These are phyloP conservation scores for Entoloma clypeatum DNA, from an alignment of 1,284 basidiomycete genomes.

Conservation along the genomic window DNA sequence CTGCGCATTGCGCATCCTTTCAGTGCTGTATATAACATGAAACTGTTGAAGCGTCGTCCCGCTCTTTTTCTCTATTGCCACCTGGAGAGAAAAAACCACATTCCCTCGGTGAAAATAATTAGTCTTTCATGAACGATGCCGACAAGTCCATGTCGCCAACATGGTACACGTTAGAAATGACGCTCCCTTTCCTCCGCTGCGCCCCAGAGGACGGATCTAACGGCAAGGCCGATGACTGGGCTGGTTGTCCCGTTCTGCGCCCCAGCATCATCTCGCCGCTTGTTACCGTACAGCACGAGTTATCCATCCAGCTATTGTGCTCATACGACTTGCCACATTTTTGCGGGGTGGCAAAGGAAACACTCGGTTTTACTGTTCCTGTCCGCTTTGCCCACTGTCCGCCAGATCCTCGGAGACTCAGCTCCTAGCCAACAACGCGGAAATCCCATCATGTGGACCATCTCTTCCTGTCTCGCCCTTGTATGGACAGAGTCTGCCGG, in stretches of 20 bases:
- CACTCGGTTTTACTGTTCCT: constrained; percentile 45
- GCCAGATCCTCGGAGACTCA: constrained; percentile 22
- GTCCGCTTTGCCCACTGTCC: constrained; percentile 45
- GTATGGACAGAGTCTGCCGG: constrained; percentile 49
- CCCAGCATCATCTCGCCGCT: constrained; percentile 50
- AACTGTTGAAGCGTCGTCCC: constrained; percentile 26
- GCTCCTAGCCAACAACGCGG: constrained; percentile 10
- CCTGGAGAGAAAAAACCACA: constrained; percentile 41
- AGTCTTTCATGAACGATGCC: constrained; percentile 40
- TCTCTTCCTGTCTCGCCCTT: constrained; percentile 20
- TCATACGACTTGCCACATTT: constrained; percentile 47
- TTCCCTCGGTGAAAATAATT: constrained; percentile 40
- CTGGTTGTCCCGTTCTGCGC: constrained; percentile 39
- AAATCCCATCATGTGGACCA: constrained; percentile 12
- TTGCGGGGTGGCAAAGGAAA: constrained; percentile 33
- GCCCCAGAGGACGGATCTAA: constrained; percentile 24
- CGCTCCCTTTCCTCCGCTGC: constrained; percentile 42
- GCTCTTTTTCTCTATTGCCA: constrained; percentile 54
- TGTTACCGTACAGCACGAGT: constrained; percentile 52
- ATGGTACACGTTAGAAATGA: constrained; percentile 64
- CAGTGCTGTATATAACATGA: constrained; percentile 45
- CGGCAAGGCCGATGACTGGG: constrained; percentile 39
- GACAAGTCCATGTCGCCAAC: constrained; percentile 26
- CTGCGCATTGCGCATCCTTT: constrained; percentile 52
- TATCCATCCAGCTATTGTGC: constrained; percentile 50